phyloP scores from a whole-genome alignment of 2,329 filamentous ascomycete genomes.

The Atkinsonella hypoxylon region DNA sequence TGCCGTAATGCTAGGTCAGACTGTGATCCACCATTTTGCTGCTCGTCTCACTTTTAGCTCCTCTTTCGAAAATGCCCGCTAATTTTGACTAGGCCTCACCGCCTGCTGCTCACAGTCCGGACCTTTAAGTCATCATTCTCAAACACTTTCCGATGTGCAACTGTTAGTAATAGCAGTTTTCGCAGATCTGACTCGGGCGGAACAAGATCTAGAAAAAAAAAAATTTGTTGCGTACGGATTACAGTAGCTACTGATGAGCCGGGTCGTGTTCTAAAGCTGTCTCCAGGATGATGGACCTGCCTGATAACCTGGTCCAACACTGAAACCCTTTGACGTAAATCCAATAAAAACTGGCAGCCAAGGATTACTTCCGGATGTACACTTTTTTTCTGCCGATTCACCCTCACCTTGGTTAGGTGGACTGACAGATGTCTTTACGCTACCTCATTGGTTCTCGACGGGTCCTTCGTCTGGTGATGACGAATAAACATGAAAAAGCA shows the following conservation, averaged over 20 bases:
- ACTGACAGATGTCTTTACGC: neutral
- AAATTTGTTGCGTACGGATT: neutral
- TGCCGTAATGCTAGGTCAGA: conserved; percentile 3
- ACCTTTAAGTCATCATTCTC: neutral
- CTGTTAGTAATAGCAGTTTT: neutral
- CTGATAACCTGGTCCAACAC: neutral
- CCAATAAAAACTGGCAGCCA: neutral
- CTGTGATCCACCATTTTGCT: conserved; percentile 4
- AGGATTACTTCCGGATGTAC: neutral
- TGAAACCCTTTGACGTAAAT: neutral
- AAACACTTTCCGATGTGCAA: neutral
- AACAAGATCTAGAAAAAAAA: neutral
- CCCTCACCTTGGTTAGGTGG: neutral
- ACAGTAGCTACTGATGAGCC: neutral
- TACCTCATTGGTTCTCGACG: neutral
- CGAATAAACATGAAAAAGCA: neutral
- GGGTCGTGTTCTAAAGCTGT: neutral
- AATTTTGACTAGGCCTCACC: neutral
- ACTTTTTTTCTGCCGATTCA: neutral
- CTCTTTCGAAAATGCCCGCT: neutral
- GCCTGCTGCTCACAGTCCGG: neutral
- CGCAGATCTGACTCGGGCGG: neutral
- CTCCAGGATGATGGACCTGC: neutral
- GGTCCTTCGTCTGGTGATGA: neutral
- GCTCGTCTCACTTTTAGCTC: neutral